Base-by-base conservation (phyloP, 2,329 filamentous ascomycete species). In the Xylaria sp. region DNA sequence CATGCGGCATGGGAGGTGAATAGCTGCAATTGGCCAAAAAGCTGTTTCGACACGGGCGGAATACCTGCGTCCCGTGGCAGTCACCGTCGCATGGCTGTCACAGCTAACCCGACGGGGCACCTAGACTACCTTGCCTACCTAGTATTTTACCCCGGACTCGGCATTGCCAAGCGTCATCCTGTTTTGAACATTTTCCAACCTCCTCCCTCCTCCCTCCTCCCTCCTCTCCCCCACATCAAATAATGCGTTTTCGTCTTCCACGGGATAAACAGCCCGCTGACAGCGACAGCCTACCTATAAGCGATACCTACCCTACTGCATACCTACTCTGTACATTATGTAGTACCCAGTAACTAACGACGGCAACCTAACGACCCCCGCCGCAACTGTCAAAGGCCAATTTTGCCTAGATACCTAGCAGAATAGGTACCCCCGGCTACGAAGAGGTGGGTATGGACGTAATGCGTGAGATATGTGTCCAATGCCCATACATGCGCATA, bases 341-440 rank as follows among this genome's bases (percentile, higher is more conserved):
- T n/a, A n/a, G n/a, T n/a, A n/a, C n/a, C n/a, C n/a, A n/a, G n/a
- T n/a, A n/a, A n/a, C n/a, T n/a, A n/a, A n/a, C n/a, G n/a, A n/a
- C n/a, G n/a, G n/a, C n/a, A n/a, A n/a, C n/a, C n/a, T n/a, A 21
- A 37, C 56, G 53, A 56, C 48, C 53, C 50, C 49, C 50, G 44
- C 50, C 57, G 54, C 55, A 52, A 61, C 55, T 54, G 60, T 55
- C 57, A 62, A 62, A 55, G 54, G 37, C 52, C 44, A n/a, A n/a
- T n/a, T n/a, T n/a, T n/a, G n/a, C n/a, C n/a, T n/a, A n/a, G n/a
- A n/a, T n/a, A n/a, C n/a, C n/a, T n/a, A n/a, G n/a, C n/a, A n/a
- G n/a, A n/a, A n/a, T n/a, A n/a, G n/a, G n/a, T n/a, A n/a, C n/a
- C n/a, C n/a, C n/a, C n/a, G n/a, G n/a, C n/a, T n/a, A n/a, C n/a